Evolutionary conservation across 257 asterid genomes (phyloP).

Genomic region (Sherardia arvensis): DNA sequence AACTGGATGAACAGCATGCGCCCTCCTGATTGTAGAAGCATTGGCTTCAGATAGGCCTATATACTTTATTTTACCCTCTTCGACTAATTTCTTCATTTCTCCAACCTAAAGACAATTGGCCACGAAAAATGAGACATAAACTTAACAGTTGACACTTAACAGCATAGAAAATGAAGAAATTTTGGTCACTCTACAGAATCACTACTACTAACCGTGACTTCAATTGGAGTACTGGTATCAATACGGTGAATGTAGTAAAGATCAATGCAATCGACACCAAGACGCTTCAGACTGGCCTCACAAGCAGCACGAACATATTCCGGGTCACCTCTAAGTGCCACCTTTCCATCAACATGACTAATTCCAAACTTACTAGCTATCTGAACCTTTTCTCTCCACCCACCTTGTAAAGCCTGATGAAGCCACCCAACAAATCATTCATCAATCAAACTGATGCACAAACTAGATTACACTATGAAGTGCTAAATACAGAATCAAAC

Average conservation of each 20-base stretch:
- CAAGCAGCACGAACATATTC: slow-evolving; percentile 28
- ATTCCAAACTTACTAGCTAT: slow-evolving; percentile 25
- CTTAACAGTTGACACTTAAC: too few species aligned
- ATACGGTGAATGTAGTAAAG: slow-evolving; percentile 32
- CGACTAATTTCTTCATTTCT: slow-evolving; percentile 38
- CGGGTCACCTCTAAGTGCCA: slow-evolving; percentile 25
- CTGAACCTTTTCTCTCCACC: slow-evolving; percentile 20
- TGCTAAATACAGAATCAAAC: neutral
- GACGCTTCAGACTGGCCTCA: slow-evolving; percentile 32
- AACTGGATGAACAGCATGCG: slow-evolving; percentile 43
- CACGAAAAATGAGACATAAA: neutral
- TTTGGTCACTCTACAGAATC: neutral
- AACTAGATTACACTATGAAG: neutral
- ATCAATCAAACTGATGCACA: neutral
- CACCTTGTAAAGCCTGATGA: slow-evolving; percentile 26
- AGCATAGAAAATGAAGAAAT: neutral
- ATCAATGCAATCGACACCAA: slow-evolving; percentile 25
- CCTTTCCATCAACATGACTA: slow-evolving; percentile 1
- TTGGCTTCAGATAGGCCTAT: slow-evolving; percentile 39
- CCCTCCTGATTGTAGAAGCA: slow-evolving; percentile 40
- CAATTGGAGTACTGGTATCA: slow-evolving; percentile 27
- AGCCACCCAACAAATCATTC: neutral
- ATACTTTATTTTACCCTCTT: slow-evolving; percentile 42
- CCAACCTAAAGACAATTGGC: slow-evolving; percentile 19
- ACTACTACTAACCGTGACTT: slow-evolving; percentile 30